Percentiles rank a stretch among this genome's conserved stretches.
phyloP scores from a whole-genome alignment of 345 rosid species.

The Toxicodendron radicans region DNA sequence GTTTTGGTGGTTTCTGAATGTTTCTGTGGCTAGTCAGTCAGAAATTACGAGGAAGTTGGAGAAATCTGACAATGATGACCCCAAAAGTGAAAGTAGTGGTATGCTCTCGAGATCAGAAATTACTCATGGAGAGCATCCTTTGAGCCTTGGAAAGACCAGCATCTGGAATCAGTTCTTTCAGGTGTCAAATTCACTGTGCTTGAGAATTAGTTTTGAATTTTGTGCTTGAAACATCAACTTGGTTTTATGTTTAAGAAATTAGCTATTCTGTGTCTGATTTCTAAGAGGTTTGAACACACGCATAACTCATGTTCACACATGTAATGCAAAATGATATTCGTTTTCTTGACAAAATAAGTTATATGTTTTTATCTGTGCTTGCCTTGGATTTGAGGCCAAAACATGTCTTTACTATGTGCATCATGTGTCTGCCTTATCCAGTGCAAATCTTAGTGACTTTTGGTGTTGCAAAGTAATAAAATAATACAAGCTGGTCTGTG shows the following conservation, averaged over 20 bases:
- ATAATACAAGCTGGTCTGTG: not conserved
- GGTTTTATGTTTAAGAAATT: not conserved
- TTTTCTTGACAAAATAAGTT: not conserved
- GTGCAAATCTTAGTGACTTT: not conserved
- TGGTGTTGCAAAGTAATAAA: slow-evolving; percentile 5
- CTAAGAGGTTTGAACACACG: too few relatives aligned
- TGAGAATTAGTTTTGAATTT: not conserved
- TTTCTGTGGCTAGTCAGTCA: slow-evolving; percentile 91
- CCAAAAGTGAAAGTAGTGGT: slow-evolving; percentile 49
- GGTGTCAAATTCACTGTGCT: slow-evolving; percentile 41
- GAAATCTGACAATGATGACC: slow-evolving; percentile 52
- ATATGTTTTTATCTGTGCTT: not conserved
- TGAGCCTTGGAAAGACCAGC: slow-evolving; percentile 90
- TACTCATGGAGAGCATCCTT: slow-evolving; percentile 90
- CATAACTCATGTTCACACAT: not conserved
- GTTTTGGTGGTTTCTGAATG: slow-evolving; percentile 42
- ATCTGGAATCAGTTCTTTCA: slow-evolving; percentile 94
- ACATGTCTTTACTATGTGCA: not conserved
- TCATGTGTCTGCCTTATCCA: not conserved
- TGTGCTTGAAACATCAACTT: not conserved
- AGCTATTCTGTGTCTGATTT: too few relatives aligned
- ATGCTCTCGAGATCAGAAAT: slow-evolving; percentile 75
- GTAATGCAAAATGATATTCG: not conserved
- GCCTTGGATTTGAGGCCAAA: not conserved
- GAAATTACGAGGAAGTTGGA: slow-evolving; percentile 88